A percentile compares a stretch with the other conserved stretches of the same genome.
These are phyloP conservation scores for Plasmodium adleri DNA, from an alignment of 169 alveolate genomes.

Conservation along the genomic window DNA sequence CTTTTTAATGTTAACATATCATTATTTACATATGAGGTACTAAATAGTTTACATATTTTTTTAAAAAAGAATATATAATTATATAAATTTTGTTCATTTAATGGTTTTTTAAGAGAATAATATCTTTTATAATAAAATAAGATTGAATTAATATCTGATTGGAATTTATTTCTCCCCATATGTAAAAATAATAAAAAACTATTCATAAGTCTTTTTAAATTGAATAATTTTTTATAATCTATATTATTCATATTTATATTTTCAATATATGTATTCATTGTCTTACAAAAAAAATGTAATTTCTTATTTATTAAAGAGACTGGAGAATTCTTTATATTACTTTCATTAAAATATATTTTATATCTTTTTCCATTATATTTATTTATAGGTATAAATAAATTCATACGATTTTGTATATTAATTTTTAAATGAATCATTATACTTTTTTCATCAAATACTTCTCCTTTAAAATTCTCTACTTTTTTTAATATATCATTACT, in stretches of 20 bases:
- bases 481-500: slow-evolving; percentile 26
- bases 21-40: slow-evolving; percentile 3
- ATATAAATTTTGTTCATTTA: not conserved
- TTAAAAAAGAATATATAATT: not conserved
- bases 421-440: slow-evolving; percentile 36
- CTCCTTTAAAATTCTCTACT: slow-evolving; percentile 33
- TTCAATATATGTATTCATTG: not conserved
- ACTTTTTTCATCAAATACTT: slow-evolving; percentile 27
- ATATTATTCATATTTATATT: not conserved
- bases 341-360: slow-evolving; percentile 20
- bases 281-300: slow-evolving; percentile 27
- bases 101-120: not conserved
- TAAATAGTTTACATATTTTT: slow-evolving; percentile 7
- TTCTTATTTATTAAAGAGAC: not conserved
- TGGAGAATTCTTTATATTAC: slow-evolving; percentile 25
- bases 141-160: slow-evolving; percentile 15
- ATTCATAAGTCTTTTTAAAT: slow-evolving; percentile 14
- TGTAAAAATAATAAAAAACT: slow-evolving; percentile 50
- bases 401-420: slow-evolving; percentile 12
- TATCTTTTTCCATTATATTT: slow-evolving; percentile 50
- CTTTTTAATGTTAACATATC: not conserved
- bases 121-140: slow-evolving; percentile 4
- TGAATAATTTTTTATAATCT: not conserved
- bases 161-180: slow-evolving; percentile 15
- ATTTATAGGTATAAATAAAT: slow-evolving; percentile 41